These are phyloP conservation scores for Jamesozyma rosinii DNA, from an alignment of 805 yeast genomes.

Conservation along the genomic window DNA sequence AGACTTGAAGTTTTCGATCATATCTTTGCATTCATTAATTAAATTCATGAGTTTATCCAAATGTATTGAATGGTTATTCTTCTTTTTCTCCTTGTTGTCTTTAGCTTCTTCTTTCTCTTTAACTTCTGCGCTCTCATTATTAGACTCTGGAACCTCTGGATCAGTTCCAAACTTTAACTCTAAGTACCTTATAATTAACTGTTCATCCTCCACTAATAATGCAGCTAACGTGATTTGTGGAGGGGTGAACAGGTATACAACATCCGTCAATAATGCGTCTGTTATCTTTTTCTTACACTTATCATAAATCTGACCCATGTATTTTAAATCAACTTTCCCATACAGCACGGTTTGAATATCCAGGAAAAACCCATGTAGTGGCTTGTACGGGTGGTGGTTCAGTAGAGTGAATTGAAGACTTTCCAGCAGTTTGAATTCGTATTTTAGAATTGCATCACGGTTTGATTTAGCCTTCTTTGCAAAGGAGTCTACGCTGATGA, in stretches of 20 bases:
- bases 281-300: constrained; percentile 55
- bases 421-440: constrained; percentile 71
- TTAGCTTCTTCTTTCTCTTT: constrained; percentile 3
- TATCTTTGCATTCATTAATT: constrained; percentile 40
- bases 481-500: constrained; percentile 75
- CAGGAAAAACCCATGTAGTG: constrained; percentile 88
- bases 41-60: constrained; percentile 39
- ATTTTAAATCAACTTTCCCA: constrained; percentile 41
- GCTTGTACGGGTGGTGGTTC: constrained; percentile 82
- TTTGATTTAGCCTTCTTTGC: constrained; percentile 60
- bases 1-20: constrained; percentile 36
- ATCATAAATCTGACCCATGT: constrained; percentile 63
- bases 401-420: constrained; percentile 67
- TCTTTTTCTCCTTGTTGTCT: constrained; percentile 33
- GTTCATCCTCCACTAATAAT: constrained; percentile 56
- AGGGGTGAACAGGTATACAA: constrained; percentile 71
- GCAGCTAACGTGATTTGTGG: constrained; percentile 93
- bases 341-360: constrained; percentile 63
- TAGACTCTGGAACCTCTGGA: constrained; percentile 9
- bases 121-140: constrained; percentile 7
- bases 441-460: constrained; percentile 57
- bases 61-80: constrained; percentile 15
- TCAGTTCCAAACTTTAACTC: constrained; percentile 44
- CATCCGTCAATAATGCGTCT: constrained; percentile 69
- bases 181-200: constrained; percentile 57